Evolutionary conservation across 2,329 filamentous ascomycete genomes (phyloP).

Genomic region (Coccinonectria pachysandricola): DNA sequence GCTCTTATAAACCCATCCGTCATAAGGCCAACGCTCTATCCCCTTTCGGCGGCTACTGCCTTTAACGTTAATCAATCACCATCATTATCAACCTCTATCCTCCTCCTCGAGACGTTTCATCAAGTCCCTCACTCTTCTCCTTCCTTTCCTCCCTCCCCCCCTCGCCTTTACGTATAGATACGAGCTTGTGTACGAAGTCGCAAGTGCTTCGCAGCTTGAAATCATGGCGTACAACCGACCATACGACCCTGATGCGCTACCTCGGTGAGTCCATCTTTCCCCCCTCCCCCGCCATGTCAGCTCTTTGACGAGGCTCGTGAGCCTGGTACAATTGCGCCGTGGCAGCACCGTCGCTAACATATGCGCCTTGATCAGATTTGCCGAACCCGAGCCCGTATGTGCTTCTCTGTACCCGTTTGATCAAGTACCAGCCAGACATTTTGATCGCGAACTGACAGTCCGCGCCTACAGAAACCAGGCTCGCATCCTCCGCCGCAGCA

Average conservation of each 20-base stretch:
- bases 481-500: constrained; percentile 16
- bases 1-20: no score
- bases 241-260: constrained; percentile 90
- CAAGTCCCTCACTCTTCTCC: constrained; percentile 1
- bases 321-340: no score
- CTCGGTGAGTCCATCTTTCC: constrained; percentile 47
- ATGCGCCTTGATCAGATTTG: constrained; percentile 42
- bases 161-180: constrained; percentile 2
- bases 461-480: constrained; percentile 27
- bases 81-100: neutral
- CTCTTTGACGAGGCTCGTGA: no score
- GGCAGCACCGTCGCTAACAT: constrained; percentile 15
- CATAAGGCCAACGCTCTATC: no score
- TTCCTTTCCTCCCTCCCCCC: constrained; percentile 2
- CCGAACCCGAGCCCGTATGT: constrained; percentile 61
- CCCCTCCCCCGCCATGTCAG: constrained; percentile 9
- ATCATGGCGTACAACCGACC: constrained; percentile 87
- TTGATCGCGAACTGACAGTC: no score
- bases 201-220: no score
- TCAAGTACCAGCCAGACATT: constrained; percentile 7
- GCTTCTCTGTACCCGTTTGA: constrained; percentile 2
- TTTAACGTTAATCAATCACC: constrained; percentile 1
- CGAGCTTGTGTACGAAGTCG: constrained; percentile 1
- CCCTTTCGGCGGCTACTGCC: no score
- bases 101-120: neutral